These are phyloP conservation scores for Colletotrichum somersetense DNA, from an alignment of 2,329 filamentous ascomycete species.

Conservation along the genomic window DNA sequence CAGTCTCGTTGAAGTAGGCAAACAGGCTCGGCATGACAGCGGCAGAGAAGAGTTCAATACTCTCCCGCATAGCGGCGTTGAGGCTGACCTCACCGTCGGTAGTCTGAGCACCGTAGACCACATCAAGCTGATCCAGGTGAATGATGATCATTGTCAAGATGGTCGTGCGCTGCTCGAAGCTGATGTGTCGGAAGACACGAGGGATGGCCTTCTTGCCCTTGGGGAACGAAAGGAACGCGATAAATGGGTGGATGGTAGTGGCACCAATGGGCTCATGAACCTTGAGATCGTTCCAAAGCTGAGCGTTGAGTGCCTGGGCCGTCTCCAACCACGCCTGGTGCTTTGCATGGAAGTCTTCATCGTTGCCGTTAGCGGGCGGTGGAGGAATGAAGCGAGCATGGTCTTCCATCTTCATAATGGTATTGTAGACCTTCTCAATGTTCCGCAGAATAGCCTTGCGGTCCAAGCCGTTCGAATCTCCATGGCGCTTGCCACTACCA, in stretches of 20 bases:
- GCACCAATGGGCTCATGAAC: slow-evolving; percentile 90
- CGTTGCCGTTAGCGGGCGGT: slow-evolving; percentile 70
- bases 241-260: slow-evolving; percentile 89
- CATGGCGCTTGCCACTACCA: slow-evolving; percentile 58
- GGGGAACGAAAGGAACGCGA: slow-evolving; percentile 91
- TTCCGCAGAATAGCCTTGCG: slow-evolving; percentile 86
- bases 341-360: slow-evolving; percentile 76
- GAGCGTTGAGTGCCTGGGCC: slow-evolving; percentile 78
- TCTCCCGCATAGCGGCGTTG: slow-evolving; percentile 85
- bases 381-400: slow-evolving; percentile 84
- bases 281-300: slow-evolving; percentile 88
- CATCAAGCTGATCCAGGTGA: slow-evolving; percentile 91
- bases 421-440: slow-evolving; percentile 89
- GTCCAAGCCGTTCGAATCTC: slow-evolving; percentile 69
- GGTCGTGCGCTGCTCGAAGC: slow-evolving; percentile 92
- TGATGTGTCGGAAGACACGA: slow-evolving; percentile 93
- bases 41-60: slow-evolving; percentile 89
- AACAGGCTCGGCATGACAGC: slow-evolving; percentile 92
- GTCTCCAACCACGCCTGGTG: slow-evolving; percentile 85
- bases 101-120: slow-evolving; percentile 85
- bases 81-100: slow-evolving; percentile 77
- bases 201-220: slow-evolving; percentile 98
- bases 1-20: slow-evolving; percentile 90
- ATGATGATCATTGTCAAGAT: slow-evolving; percentile 96
- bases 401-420: slow-evolving; percentile 93